Evolutionary conservation across 305 asterid genomes (phyloP), one percentile per base, ranked within the genome.

Genomic region (Fraxinus baroniana): DNA sequence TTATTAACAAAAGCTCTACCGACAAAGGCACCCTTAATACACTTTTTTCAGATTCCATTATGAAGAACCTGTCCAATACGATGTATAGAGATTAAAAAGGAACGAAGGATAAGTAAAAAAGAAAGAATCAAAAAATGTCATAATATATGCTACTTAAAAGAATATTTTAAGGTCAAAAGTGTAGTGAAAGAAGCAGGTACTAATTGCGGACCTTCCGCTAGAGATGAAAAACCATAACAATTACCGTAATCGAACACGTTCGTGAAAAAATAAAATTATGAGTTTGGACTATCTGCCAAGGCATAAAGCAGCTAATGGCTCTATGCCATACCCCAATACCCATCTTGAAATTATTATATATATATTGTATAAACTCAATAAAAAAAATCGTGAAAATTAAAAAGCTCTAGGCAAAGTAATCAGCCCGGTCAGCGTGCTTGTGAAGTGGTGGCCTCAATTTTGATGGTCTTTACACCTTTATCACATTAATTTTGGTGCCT

Each of bases 101-200:
- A 55, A 15, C 52, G 1, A 5, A 39, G 22, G 0, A 52, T 15
- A 52, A 52, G 62, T 52, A 7, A 55, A 55, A 18, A 60, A 2
- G 8, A 17, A 55, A 72, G 72, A 78, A 79, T 33, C 9, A 44
- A 66, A 46, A 36, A 84, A 80, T 75, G 81, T 80, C 86, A 70
- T 76, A 84, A 41, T 52, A 18, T 57, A 18, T 57, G 13, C 10
- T 20, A 57, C 68, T 5, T 57, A 55, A 55, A 17, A 36, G 64
- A 55, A 55, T n/a, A 55, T n/a, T 15, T 17, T 55, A 55, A 55
- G n/a, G 24, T 5, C 24, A 55, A 55, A 55, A 55, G 6, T 72
- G 30, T 13, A 32, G 32, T 81, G 30, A 30, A 44, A 12, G 55
- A 13, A 10, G 2, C 55, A 3, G 55, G n/a, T 44, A 44, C 55